Conservation (phyloP, 345 rosid species). For the Euphorbia pulcherrima region DNA sequence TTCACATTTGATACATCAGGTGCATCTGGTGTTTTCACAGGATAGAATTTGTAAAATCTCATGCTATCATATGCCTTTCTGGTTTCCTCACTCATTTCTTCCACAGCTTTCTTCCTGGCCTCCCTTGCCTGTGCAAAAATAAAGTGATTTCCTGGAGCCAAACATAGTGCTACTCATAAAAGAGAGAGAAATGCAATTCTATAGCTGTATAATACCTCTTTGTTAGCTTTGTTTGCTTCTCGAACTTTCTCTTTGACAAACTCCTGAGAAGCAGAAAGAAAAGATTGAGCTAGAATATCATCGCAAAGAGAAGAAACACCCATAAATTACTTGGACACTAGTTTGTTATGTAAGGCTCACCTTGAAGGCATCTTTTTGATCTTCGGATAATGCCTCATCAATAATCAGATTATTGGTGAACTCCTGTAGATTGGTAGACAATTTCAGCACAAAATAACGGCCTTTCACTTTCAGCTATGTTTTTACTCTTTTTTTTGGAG, state of each 20-base stretch:
- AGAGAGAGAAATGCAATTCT: not conserved
- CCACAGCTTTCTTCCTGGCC: slow-evolving; percentile 69
- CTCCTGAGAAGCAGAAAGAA: slow-evolving; percentile 40
- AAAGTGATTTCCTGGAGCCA: slow-evolving; percentile 2
- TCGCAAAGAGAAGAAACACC: not conserved
- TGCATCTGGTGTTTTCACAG: slow-evolving; percentile 57
- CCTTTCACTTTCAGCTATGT: not conserved
- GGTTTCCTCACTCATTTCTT: slow-evolving; percentile 77
- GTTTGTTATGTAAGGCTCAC: slow-evolving; percentile 31
- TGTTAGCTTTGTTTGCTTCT: slow-evolving; percentile 78
- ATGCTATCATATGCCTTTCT: slow-evolving; percentile 57
- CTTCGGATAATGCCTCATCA: slow-evolving; percentile 65
- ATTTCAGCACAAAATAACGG: slow-evolving; percentile 5
- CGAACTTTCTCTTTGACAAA: slow-evolving; percentile 75
- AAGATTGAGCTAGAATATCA: not conserved
- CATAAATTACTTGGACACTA: slow-evolving; percentile 5
- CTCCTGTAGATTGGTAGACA: slow-evolving; percentile 45
- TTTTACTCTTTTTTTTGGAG: not conserved
- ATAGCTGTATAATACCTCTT: slow-evolving; percentile 47
- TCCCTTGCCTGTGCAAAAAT: slow-evolving; percentile 62
- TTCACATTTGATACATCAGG: slow-evolving; percentile 71
- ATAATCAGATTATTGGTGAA: slow-evolving; percentile 55
- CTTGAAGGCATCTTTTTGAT: slow-evolving; percentile 83
- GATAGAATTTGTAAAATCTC: slow-evolving; percentile 95
- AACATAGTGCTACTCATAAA: not conserved